These are phyloP conservation scores for Salicornia ramosissima DNA, from an alignment of 148 eudicot species.

Conservation along the genomic window DNA sequence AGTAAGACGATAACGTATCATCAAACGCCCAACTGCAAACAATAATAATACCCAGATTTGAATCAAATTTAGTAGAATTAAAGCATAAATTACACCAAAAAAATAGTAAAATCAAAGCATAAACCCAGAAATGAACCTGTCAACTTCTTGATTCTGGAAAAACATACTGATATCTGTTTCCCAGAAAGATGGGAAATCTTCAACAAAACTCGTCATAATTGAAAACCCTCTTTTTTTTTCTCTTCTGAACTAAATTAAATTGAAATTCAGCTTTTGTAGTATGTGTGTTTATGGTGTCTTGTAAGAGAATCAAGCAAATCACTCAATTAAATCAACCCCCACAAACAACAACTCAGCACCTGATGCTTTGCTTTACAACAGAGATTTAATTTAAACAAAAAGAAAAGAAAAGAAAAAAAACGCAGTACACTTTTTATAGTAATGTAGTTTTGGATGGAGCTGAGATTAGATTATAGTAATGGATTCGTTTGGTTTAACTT, in stretches of 20 bases:
- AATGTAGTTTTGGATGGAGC: not conserved
- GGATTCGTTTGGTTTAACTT: not conserved
- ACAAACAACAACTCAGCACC: not conserved
- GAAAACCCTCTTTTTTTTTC: too few relatives aligned
- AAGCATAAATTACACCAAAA: too few relatives aligned
- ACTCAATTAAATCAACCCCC: not conserved
- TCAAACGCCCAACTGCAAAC: constrained; percentile 42
- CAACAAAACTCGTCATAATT: constrained; percentile 44
- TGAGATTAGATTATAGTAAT: not conserved
- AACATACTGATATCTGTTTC: constrained; percentile 45
- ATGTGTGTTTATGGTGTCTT: not conserved
- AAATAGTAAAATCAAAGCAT: not conserved
- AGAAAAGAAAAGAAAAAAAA: not conserved
- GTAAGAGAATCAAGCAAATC: not conserved
- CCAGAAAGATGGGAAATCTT: constrained; percentile 50
- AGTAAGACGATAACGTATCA: constrained; percentile 52
- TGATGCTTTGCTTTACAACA: constrained; percentile 15
- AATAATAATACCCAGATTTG: too few relatives aligned
- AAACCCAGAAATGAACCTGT: constrained; percentile 29
- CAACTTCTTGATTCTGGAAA: constrained; percentile 48
- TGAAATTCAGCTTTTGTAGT: not conserved
- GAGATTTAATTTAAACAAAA: not conserved
- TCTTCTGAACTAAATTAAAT: not conserved
- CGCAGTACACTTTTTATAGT: not conserved
- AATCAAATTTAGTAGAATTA: too few relatives aligned